Conservation (phyloP, 257 asterid genomes). For the Craterostigma plantagineum region DNA sequence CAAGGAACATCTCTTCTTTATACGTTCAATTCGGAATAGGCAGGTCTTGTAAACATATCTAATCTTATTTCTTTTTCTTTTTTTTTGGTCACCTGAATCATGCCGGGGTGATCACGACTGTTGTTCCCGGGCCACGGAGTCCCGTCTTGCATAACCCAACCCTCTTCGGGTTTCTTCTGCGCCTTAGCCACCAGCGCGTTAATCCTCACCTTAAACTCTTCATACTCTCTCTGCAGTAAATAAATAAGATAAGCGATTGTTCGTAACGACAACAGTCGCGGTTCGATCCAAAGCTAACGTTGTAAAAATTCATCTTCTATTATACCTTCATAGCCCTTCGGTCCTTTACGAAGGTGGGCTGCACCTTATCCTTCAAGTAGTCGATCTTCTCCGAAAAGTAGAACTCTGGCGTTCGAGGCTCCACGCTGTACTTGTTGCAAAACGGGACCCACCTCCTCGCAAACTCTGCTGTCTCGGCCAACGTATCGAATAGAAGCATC, state of each 20-base stretch:
- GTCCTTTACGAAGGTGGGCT: slow-evolving; percentile 69
- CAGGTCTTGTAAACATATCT: no score
- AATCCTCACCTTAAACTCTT: slow-evolving; percentile 67
- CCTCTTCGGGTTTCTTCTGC: slow-evolving; percentile 81
- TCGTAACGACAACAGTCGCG: slow-evolving; percentile 1
- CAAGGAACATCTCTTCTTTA: slow-evolving; percentile 1
- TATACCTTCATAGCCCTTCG: slow-evolving; percentile 86
- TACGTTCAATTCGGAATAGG: neutral
- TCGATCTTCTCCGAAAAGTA: slow-evolving; percentile 73
- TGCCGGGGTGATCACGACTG: slow-evolving; percentile 79
- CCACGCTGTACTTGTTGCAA: slow-evolving; percentile 53
- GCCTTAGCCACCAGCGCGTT: slow-evolving; percentile 72
- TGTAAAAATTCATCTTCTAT: no score
- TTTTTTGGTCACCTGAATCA: slow-evolving; percentile 47
- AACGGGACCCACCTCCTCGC: slow-evolving; percentile 88
- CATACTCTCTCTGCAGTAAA: slow-evolving; percentile 69
- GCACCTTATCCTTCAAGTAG: slow-evolving; percentile 66
- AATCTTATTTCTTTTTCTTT: no score
- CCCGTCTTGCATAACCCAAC: slow-evolving; percentile 89
- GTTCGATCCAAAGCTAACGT: no score
- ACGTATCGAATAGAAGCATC: slow-evolving; percentile 65
- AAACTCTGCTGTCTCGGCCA: slow-evolving; percentile 64
- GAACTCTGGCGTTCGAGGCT: slow-evolving; percentile 75
- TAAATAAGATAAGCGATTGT: no score
- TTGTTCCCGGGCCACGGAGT: slow-evolving; percentile 88